Conservation (phyloP, 2,329 filamentous ascomycete genomes). For the Paecilomyces fulvus region DNA sequence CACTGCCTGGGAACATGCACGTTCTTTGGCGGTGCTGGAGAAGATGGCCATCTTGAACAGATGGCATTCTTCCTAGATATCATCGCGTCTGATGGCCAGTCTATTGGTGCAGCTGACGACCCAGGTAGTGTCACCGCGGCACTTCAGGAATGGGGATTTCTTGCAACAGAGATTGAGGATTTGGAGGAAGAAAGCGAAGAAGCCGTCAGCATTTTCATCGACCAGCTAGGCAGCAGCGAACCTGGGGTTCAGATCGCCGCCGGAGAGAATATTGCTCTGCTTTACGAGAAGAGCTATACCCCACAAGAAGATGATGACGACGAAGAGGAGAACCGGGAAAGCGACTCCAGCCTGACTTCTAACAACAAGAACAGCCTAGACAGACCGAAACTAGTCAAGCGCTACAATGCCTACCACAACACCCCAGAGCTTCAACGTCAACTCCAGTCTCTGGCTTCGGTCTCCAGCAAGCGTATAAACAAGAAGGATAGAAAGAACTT, state of each 20-base stretch:
- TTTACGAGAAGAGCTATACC: conserved; percentile 67
- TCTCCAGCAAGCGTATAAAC: conserved; percentile 53
- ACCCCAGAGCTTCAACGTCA: conserved; percentile 52
- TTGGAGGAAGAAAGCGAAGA: conserved; percentile 61
- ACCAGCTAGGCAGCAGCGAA: conserved; percentile 72
- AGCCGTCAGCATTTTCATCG: conserved; percentile 71
- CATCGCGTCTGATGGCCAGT: conserved; percentile 67
- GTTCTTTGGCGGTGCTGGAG: conserved; percentile 65
- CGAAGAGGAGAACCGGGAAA: conserved; percentile 32
- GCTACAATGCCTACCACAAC: conserved; percentile 60
- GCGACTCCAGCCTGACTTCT: conserved; percentile 34
- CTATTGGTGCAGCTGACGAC: conserved; percentile 62
- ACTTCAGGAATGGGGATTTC: conserved; percentile 68
- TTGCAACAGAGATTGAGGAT: conserved; percentile 70
- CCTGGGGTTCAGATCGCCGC: conserved; percentile 66
- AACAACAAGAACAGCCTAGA: conserved; percentile 26
- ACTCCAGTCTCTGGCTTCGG: conserved; percentile 51
- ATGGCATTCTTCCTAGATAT: conserved; percentile 72
- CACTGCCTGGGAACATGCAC: conserved; percentile 63
- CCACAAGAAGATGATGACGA: conserved; percentile 52
- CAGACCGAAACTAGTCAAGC: conserved; percentile 46
- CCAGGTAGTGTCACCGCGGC: conserved; percentile 64
- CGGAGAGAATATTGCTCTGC: conserved; percentile 69
- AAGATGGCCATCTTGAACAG: conserved; percentile 59
- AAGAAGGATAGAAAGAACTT: conserved; percentile 59